Conservation (phyloP, 495 filamentous ascomycete species). For the Hypoxylon fuscum region DNA sequence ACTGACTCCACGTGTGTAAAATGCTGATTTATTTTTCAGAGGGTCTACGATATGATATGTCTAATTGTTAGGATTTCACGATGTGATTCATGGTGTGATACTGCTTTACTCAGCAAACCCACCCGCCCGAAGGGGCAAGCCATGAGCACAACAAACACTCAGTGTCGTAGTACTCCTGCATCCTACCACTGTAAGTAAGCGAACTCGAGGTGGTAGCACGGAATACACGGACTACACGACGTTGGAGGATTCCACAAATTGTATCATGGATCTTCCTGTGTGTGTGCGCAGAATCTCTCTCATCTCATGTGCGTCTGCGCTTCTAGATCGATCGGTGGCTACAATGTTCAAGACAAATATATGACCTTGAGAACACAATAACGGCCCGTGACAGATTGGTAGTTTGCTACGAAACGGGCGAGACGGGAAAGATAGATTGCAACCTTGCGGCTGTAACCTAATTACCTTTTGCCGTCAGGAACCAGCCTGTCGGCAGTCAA, state of each 20-base stretch:
- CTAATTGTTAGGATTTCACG: too few species aligned
- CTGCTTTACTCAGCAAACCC: too few species aligned
- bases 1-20: too few species aligned
- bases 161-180: not conserved
- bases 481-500: slow-evolving; percentile 28
- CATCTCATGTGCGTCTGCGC: not conserved
- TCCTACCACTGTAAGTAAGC: not conserved
- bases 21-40: too few species aligned
- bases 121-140: not conserved
- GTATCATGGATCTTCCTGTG: not conserved
- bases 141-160: not conserved
- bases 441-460: slow-evolving; percentile 28
- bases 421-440: slow-evolving; percentile 11
- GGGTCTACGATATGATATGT: too few species aligned
- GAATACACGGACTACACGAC: too few species aligned
- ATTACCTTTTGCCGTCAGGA: slow-evolving; percentile 27
- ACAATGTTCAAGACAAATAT: not conserved
- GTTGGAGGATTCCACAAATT: not conserved
- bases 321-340: not conserved
- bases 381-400: not conserved
- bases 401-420: not conserved
- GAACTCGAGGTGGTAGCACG: not conserved
- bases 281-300: not conserved
- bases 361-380: not conserved
- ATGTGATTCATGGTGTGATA: too few species aligned